A percentile compares a stretch with the other conserved stretches of the same genome.
Conservation (phyloP, 2,329 filamentous ascomycete genomes). For the Penicillium freii region DNA sequence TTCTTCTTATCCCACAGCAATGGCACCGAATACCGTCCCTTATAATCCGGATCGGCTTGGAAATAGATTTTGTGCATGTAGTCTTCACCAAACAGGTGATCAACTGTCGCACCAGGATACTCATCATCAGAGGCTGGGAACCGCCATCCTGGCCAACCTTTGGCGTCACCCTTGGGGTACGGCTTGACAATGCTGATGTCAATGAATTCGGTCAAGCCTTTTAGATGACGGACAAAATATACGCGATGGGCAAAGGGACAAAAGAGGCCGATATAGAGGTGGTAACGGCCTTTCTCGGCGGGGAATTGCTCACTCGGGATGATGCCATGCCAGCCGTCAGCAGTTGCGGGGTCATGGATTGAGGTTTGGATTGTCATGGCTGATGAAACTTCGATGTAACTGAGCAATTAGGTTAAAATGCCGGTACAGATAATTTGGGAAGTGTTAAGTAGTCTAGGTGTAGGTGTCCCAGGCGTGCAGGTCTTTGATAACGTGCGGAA, state of each 20-base stretch:
- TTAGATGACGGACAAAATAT: constrained; percentile 58
- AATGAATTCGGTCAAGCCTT: constrained; percentile 56
- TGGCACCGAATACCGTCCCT: constrained; percentile 61
- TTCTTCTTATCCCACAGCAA: constrained; percentile 61
- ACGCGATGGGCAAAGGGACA: constrained; percentile 64
- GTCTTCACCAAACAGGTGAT: constrained; percentile 57
- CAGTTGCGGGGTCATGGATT: constrained; percentile 25
- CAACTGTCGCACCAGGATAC: constrained; percentile 60
- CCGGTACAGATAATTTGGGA: neutral
- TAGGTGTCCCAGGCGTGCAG: neutral
- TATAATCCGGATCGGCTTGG: constrained; percentile 58
- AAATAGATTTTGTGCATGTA: constrained; percentile 65
- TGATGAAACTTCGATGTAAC: neutral
- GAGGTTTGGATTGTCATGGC: neutral
- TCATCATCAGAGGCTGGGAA: constrained; percentile 54
- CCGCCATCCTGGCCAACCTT: constrained; percentile 63
- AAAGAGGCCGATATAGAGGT: constrained; percentile 60
- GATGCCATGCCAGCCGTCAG: constrained; percentile 50
- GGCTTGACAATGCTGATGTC: constrained; percentile 60
- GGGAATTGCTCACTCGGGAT: constrained; percentile 50
- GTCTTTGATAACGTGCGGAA: neutral
- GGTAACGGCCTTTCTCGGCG: constrained; percentile 53
- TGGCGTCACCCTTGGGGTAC: constrained; percentile 64
- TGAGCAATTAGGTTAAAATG: neutral
- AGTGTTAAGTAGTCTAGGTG: neutral